These are phyloP conservation scores for Xylaria castorea DNA, from an alignment of 495 filamentous ascomycete species.

Conservation along the genomic window DNA sequence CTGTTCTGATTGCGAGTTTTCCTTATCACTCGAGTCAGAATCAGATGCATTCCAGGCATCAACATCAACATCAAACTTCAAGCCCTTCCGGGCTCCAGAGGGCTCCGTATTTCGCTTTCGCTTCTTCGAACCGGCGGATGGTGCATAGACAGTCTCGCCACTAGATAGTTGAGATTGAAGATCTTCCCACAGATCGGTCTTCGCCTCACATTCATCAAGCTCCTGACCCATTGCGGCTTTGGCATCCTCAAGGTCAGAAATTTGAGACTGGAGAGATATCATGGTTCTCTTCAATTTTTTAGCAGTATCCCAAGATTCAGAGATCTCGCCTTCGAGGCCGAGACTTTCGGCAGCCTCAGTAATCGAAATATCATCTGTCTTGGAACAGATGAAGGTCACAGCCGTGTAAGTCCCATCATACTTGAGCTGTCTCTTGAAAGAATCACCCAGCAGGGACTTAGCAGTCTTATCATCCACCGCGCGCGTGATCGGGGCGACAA, in stretches of 20 bases:
- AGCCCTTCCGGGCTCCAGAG: conserved; percentile 33
- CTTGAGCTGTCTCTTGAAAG: conserved; percentile 69
- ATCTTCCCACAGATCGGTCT: conserved; percentile 53
- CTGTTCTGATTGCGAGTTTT: conserved; percentile 34
- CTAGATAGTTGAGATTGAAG: conserved; percentile 50
- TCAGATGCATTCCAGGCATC: conserved; percentile 30
- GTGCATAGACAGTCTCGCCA: conserved; percentile 59
- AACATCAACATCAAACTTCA: conserved; percentile 27
- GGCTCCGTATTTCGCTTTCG: conserved; percentile 36
- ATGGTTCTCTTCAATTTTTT: conserved; percentile 23
- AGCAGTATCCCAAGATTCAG: conserved; percentile 29
- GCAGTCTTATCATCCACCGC: conserved; percentile 73
- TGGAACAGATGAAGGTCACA: conserved; percentile 72
- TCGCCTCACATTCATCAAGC: conserved; percentile 45
- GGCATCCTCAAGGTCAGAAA: conserved; percentile 12
- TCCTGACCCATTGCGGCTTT: conserved; percentile 35
- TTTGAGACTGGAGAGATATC: conserved; percentile 51
- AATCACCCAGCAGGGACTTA: conserved; percentile 63
- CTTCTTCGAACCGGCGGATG: conserved; percentile 45
- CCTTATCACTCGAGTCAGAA: conserved; percentile 40
- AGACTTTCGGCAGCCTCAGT: conserved; percentile 44
- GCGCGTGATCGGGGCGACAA: conserved; percentile 69
- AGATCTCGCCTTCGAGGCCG: conserved; percentile 55
- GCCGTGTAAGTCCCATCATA: conserved; percentile 64
- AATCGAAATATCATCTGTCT: conserved; percentile 68